These are phyloP conservation scores for Fusarium torreyae DNA, from an alignment of 2,329 filamentous ascomycete genomes.

Conservation along the genomic window DNA sequence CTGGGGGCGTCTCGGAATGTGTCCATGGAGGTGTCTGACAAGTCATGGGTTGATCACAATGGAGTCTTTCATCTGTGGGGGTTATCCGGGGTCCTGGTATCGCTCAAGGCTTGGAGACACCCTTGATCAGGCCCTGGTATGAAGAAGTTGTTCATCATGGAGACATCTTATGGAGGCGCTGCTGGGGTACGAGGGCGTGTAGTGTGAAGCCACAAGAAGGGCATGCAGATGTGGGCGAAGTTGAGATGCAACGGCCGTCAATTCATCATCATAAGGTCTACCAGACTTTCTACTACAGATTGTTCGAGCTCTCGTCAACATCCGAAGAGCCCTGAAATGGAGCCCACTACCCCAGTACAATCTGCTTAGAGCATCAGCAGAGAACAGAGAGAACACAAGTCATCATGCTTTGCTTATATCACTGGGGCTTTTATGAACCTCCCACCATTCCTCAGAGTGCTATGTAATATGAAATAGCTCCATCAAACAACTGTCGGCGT, in stretches of 20 bases:
- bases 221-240: not conserved
- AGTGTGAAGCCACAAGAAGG: not conserved
- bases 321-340: not conserved
- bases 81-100: conserved; percentile 9
- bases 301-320: not conserved
- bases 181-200: not conserved
- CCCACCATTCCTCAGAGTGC: too few relatives aligned
- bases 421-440: too few relatives aligned
- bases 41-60: not conserved
- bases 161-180: not conserved
- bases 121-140: conserved; percentile 1
- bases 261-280: conserved; percentile 16
- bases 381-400: too few relatives aligned
- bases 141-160: not conserved
- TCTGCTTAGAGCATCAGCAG: too few relatives aligned
- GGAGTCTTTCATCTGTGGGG: not conserved
- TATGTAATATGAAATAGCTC: not conserved
- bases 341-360: too few relatives aligned
- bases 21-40: not conserved
- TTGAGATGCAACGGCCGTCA: conserved; percentile 2
- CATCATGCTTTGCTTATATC: too few relatives aligned
- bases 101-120: not conserved
- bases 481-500: not conserved
- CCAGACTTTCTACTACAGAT: not conserved
- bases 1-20: not conserved